phyloP scores from a whole-genome alignment of 1,139 yeast genomes.

The Pichia sp. region DNA sequence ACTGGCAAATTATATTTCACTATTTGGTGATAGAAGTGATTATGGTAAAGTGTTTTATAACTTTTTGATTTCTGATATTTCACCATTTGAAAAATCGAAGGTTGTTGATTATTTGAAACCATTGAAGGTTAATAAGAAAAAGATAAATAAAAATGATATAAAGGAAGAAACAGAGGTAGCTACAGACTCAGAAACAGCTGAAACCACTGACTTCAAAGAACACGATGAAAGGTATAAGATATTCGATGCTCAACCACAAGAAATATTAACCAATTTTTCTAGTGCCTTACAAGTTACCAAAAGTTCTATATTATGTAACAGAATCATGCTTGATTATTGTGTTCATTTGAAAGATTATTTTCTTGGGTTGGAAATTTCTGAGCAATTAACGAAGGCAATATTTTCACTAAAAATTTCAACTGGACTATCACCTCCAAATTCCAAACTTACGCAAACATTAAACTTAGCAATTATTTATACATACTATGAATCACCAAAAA shows the following conservation, averaged over 20 bases:
- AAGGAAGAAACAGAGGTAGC: slow-evolving; percentile 7
- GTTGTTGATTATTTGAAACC: slow-evolving; percentile 26
- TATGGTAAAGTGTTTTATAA: slow-evolving; percentile 59
- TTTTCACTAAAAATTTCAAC: slow-evolving; percentile 43
- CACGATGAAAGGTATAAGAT: slow-evolving; percentile 1
- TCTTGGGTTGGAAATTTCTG: slow-evolving; percentile 54
- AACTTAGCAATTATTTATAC: slow-evolving; percentile 73
- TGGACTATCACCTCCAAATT: slow-evolving; percentile 42
- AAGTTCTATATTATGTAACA: slow-evolving; percentile 52
- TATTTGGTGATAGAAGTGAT: slow-evolving; percentile 47
- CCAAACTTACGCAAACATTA: slow-evolving; percentile 57
- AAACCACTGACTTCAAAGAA: slow-evolving; percentile 14
- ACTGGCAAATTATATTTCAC: slow-evolving; percentile 44
- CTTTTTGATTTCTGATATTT: slow-evolving; percentile 57
- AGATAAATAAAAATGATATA: slow-evolving; percentile 7
- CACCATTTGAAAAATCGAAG: slow-evolving; percentile 42
- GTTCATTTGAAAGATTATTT: slow-evolving; percentile 58
- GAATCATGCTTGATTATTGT: slow-evolving; percentile 59
- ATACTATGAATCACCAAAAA: slow-evolving; percentile 83
- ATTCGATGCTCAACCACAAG: slow-evolving; percentile 30
- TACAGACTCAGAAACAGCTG: no score
- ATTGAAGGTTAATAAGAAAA: slow-evolving; percentile 25
- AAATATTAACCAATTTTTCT: slow-evolving; percentile 46
- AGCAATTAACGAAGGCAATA: slow-evolving; percentile 52
- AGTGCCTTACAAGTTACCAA: slow-evolving; percentile 46